Percentiles rank a stretch among this genome's conserved stretches.
These are phyloP conservation scores for Rubus parviflorus DNA, from an alignment of 306 rosid species.

Conservation along the genomic window DNA sequence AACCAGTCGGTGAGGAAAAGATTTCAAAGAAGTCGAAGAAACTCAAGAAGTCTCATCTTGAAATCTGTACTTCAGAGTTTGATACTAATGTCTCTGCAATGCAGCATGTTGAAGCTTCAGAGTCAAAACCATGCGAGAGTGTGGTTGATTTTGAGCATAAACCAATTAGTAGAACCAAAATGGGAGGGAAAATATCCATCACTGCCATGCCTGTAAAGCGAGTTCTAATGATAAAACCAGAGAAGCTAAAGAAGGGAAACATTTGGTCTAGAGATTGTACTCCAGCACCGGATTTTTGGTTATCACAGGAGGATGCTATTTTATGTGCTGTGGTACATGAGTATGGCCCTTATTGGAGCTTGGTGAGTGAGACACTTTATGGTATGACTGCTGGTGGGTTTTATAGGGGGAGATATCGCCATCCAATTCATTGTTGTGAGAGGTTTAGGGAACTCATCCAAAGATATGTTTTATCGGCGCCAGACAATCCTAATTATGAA, in stretches of 20 bases:
- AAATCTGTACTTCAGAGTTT: slow-evolving; percentile 54
- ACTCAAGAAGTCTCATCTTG: slow-evolving; percentile 55
- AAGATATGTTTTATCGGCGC: slow-evolving; percentile 55
- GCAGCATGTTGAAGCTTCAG: slow-evolving; percentile 58
- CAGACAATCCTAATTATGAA: slow-evolving; percentile 70
- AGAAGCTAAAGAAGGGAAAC: slow-evolving; percentile 76
- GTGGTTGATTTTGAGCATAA: slow-evolving; percentile 63
- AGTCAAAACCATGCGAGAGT: slow-evolving; percentile 52
- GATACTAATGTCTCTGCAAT: slow-evolving; percentile 51
- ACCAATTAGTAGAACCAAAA: slow-evolving; percentile 64
- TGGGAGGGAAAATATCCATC: slow-evolving; percentile 92
- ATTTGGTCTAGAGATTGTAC: slow-evolving; percentile 87
- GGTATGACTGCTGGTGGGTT: slow-evolving; percentile 88
- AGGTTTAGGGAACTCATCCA: slow-evolving; percentile 90
- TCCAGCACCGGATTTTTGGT: slow-evolving; percentile 89
- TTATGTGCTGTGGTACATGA: slow-evolving; percentile 91
- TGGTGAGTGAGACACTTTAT: slow-evolving; percentile 79
- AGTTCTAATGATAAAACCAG: slow-evolving; percentile 74
- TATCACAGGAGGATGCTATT: slow-evolving; percentile 88
- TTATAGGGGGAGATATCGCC: slow-evolving; percentile 89
- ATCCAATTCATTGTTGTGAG: slow-evolving; percentile 96
- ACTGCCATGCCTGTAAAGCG: slow-evolving; percentile 85
- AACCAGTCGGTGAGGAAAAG: slow-evolving; percentile 52
- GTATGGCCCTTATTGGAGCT: slow-evolving; percentile 90
- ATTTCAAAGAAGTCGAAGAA: slow-evolving; percentile 69